Base-by-base conservation (phyloP, 164 flowering plant species). In the Berberis vulgaris region DNA sequence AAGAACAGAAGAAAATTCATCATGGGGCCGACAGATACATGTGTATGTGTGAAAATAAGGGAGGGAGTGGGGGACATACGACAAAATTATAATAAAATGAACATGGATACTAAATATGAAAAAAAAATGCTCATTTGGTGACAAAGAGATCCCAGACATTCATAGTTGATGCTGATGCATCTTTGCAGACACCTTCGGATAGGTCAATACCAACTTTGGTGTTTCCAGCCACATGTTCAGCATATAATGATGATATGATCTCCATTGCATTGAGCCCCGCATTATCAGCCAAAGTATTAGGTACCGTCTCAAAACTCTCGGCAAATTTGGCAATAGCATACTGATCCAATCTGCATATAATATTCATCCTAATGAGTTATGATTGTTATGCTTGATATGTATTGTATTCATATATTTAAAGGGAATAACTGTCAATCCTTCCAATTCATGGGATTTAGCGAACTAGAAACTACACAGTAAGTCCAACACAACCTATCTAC, bases 191-290 rank as follows among this genome's bases (percentile, higher is more conserved):
- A 65, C 95, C 89, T 68, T 80, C 89, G 65, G 81, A 87, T 75
- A 94, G 76, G 77, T 91, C 84, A 58, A 94, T 91, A 43, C 98
- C 97, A 62, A 87, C 91, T 74, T 75, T 81, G 59, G 73, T 56
- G 71, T 87, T 87, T 75, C 95, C 97, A 59, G 86, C 82, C 47
- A 89, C 88, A 81, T 91, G 95, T 58, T 87, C 96, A 60, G 89
- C 96, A 76, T 91, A 91, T 9, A 94, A 72, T 13, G 95, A 79
- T 11, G 97, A 80, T 67, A 94, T 91, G 40, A 94, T 87, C 76
- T 94, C 97, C 88, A 89, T 87, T 5, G 95, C 82, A 75, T 94
- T 85, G 26, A 88, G 88, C 59, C 98, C 98, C 26, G 96, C 98
- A 83, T 94, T 94, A 58, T 91, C 98, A 58, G 98, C 86, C 60